These are phyloP conservation scores for Hygrophila difformis DNA, from an alignment of 257 asterid genomes.

Conservation along the genomic window DNA sequence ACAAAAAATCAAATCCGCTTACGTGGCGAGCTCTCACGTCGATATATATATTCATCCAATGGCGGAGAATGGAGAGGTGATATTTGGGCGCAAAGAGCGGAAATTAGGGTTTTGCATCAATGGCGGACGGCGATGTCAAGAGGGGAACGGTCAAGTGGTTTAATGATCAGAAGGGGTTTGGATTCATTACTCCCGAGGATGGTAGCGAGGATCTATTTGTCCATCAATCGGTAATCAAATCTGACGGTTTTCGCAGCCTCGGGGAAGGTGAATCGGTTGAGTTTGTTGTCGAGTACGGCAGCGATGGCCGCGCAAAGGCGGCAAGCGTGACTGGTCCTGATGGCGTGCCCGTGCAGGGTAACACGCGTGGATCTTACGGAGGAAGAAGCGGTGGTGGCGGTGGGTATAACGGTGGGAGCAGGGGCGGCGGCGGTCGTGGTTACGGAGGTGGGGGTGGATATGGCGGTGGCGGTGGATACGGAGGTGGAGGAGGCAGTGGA, in stretches of 20 bases:
- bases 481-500: conserved; percentile 8
- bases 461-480: conserved; percentile 14
- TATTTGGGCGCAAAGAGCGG: no score
- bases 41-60: background rate
- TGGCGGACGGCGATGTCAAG: conserved; percentile 26
- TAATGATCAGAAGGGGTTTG: conserved; percentile 61
- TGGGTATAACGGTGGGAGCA: conserved; percentile 6
- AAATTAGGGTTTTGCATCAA: conserved; percentile 14
- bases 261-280: conserved; percentile 61
- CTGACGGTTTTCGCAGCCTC: conserved; percentile 54
- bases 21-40: conserved; percentile 10
- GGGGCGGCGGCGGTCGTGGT: conserved; percentile 29
- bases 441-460: conserved; percentile 29
- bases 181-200: conserved; percentile 66
- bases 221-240: conserved; percentile 54
- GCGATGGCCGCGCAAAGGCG: conserved; percentile 32
- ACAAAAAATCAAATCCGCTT: conserved; percentile 23
- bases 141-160: conserved; percentile 76
- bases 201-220: conserved; percentile 72
- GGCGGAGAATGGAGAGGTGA: background rate
- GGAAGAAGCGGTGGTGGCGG: conserved; percentile 12
- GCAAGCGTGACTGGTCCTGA: conserved; percentile 31
- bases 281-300: conserved; percentile 33
- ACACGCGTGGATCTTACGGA: conserved; percentile 22
- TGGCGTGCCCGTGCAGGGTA: conserved; percentile 23